Evolutionary conservation across 1,284 basidiomycete genomes (phyloP).

Genomic region (Ustilago tritici): DNA sequence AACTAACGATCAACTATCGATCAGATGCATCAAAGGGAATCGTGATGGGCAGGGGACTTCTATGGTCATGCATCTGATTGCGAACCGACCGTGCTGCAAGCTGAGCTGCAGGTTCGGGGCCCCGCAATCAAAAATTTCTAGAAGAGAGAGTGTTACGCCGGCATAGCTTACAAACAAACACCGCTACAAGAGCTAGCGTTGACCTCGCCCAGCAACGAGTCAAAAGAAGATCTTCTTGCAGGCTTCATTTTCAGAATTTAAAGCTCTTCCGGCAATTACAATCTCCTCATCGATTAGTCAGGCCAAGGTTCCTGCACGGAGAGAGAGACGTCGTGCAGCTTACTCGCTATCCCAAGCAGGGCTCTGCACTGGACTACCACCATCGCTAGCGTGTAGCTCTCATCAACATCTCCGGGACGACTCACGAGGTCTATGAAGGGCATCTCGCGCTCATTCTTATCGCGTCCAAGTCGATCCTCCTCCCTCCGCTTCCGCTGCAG

Average conservation of each 20-base stretch:
- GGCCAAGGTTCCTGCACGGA: neutral
- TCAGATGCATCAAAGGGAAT: neutral
- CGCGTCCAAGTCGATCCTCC: slow-evolving; percentile 1
- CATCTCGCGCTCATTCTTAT: slow-evolving; percentile 1
- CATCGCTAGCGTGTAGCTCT: neutral
- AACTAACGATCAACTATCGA: neutral
- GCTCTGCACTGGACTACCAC: neutral
- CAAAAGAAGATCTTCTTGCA: slow-evolving; percentile 1
- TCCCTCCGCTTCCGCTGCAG: neutral
- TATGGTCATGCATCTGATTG: neutral
- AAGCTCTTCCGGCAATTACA: neutral
- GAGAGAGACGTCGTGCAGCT: slow-evolving; percentile 2
- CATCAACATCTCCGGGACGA: neutral
- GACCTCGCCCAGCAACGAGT: neutral
- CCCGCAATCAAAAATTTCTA: neutral
- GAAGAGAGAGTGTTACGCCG: neutral
- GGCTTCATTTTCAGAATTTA: neutral
- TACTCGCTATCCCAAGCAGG: neutral
- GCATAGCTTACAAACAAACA: neutral
- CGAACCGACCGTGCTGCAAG: neutral
- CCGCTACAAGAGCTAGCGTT: neutral
- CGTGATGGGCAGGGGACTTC: neutral
- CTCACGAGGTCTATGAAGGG: slow-evolving; percentile 21
- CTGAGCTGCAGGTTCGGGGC: slow-evolving; percentile 2
- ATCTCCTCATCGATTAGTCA: neutral